phyloP scores from a whole-genome alignment of 495 filamentous ascomycete genomes.

The Aspergillus kassunensis region DNA sequence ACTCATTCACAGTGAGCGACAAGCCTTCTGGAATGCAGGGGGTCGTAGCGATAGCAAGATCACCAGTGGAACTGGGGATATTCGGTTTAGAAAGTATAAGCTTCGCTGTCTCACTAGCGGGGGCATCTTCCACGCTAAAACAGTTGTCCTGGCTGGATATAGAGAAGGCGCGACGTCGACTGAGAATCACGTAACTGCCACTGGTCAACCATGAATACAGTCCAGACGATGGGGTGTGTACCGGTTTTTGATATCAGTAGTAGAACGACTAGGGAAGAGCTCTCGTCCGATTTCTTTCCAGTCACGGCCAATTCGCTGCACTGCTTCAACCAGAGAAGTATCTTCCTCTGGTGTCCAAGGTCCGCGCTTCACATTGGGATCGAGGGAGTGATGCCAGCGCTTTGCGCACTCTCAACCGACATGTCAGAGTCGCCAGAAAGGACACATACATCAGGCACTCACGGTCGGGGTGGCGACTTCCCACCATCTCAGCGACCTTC shows the following conservation, averaged over 20 bases:
- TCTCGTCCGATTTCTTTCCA: slow-evolving; percentile 19
- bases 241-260: slow-evolving; percentile 21
- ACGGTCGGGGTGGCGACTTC: slow-evolving; percentile 25
- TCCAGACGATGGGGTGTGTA: background rate
- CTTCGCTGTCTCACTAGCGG: background rate
- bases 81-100: background rate
- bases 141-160: background rate
- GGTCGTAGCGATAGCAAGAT: background rate
- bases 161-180: background rate
- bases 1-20: background rate
- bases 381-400: slow-evolving; percentile 22
- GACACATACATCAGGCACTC: background rate
- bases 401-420: slow-evolving; percentile 22
- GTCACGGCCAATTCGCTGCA: slow-evolving; percentile 7
- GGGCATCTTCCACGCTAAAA: background rate
- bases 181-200: background rate
- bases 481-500: slow-evolving; percentile 20
- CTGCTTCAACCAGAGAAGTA: slow-evolving; percentile 5
- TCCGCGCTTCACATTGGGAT: slow-evolving; percentile 19
- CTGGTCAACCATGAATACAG: background rate
- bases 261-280: slow-evolving; percentile 16
- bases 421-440: background rate
- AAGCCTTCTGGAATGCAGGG: background rate
- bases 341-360: slow-evolving; percentile 22
- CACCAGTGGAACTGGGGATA: background rate